Conservation (phyloP, 2,329 filamentous ascomycete genomes). For the Diaporthe vaccinii region DNA sequence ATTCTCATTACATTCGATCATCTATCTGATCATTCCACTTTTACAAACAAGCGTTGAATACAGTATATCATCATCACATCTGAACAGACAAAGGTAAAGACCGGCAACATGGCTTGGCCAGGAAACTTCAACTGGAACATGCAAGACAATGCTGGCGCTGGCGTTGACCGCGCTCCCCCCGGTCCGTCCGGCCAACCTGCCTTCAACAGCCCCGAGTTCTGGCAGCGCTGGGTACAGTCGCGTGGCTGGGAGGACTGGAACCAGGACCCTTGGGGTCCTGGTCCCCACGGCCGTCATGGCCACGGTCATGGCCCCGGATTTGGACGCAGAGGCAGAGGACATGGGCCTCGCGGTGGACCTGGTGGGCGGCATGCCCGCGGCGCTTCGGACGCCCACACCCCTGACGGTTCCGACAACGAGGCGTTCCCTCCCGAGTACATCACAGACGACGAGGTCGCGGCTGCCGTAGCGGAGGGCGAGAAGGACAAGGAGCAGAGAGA, state of each 20-base stretch:
- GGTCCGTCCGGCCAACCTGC: constrained; percentile 5
- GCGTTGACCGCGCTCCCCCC: constrained; percentile 38
- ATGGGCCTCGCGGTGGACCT: constrained; percentile 18
- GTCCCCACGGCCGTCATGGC: constrained; percentile 31
- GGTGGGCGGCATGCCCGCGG: constrained; percentile 16
- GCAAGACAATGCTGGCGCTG: constrained; percentile 30
- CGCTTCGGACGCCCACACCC: constrained; percentile 19
- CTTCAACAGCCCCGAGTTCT: constrained; percentile 37
- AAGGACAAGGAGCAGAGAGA: constrained; percentile 30
- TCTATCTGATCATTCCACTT: neutral
- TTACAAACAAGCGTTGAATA: neutral
- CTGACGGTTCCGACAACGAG: constrained; percentile 32
- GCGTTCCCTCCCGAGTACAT: constrained; percentile 39
- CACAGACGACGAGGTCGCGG: constrained; percentile 38
- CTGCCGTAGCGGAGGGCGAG: constrained; percentile 35
- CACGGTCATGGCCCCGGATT: constrained; percentile 23
- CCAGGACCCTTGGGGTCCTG: constrained; percentile 14
- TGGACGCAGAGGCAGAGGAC: constrained; percentile 25
- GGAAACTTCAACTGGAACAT: constrained; percentile 34
- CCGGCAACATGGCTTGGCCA: constrained; percentile 39
- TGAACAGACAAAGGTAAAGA: constrained; percentile 21
- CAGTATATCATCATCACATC: neutral
- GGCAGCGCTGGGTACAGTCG: constrained; percentile 36
- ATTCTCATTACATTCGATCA: neutral
- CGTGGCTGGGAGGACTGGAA: constrained; percentile 38